Conservation (phyloP, 2,329 filamentous ascomycete species). For the Fusarium brachygibbosum region DNA sequence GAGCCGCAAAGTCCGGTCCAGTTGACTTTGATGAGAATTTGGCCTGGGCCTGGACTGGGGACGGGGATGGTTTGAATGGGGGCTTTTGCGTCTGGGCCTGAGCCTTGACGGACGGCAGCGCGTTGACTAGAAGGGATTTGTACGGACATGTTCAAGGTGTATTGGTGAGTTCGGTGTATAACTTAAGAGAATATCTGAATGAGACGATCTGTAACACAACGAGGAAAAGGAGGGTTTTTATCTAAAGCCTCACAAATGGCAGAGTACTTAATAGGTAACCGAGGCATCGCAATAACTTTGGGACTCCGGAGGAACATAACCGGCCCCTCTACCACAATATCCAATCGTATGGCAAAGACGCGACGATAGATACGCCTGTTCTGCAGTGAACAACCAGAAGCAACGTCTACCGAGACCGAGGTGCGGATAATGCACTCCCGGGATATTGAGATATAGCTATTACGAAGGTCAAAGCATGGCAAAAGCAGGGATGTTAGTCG, state of each 20-base stretch:
- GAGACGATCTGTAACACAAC: too few relatives aligned
- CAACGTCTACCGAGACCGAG: background rate
- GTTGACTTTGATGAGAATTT: slow-evolving; percentile 45
- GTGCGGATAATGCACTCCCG: background rate
- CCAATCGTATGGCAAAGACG: background rate
- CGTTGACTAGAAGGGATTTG: slow-evolving; percentile 30
- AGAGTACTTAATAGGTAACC: background rate
- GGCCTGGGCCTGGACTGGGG: slow-evolving; percentile 36
- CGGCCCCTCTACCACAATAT: background rate
- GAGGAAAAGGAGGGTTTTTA: background rate
- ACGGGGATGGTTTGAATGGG: slow-evolving; percentile 38
- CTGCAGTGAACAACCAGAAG: background rate
- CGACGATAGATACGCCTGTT: background rate
- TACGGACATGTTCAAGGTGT: slow-evolving; percentile 29
- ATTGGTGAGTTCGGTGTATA: accelerated
- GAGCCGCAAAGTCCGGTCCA: slow-evolving; percentile 48
- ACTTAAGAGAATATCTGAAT: background rate
- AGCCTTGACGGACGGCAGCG: slow-evolving; percentile 45
- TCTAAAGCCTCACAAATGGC: background rate
- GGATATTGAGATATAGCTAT: background rate
- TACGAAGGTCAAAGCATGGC: background rate
- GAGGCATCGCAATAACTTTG: background rate
- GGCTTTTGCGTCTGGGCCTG: slow-evolving; percentile 26
- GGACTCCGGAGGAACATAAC: background rate
- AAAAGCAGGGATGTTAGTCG: background rate